Evolutionary conservation across 2,329 filamentous ascomycete genomes (phyloP).

Genomic region (Dactylellina parvicollis): DNA sequence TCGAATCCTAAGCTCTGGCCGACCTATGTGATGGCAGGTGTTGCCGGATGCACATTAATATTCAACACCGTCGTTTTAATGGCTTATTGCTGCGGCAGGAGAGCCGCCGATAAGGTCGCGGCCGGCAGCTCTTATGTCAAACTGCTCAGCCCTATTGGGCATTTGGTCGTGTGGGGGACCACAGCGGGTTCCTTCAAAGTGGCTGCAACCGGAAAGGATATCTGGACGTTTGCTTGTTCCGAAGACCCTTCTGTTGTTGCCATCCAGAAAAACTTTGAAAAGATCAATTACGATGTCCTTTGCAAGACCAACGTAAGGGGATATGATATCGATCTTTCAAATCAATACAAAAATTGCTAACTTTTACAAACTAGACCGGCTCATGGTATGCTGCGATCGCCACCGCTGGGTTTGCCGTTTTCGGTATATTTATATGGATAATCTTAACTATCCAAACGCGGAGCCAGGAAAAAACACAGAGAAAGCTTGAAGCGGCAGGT

Average conservation of each 20-base stretch:
- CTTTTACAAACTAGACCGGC: slow-evolving; percentile 16
- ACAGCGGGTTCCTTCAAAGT: slow-evolving; percentile 28
- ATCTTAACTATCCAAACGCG: slow-evolving; percentile 21
- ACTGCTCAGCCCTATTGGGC: slow-evolving; percentile 42
- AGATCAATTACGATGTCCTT: slow-evolving; percentile 39
- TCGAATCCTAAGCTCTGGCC: slow-evolving; percentile 52
- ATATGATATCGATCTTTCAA: background rate
- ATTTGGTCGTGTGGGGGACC: slow-evolving; percentile 43
- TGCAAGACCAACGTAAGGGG: slow-evolving; percentile 39
- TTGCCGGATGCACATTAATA: slow-evolving; percentile 18
- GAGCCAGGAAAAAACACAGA: slow-evolving; percentile 27
- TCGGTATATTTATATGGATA: slow-evolving; percentile 43
- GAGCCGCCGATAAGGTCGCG: slow-evolving; percentile 41
- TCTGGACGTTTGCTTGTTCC: slow-evolving; percentile 49
- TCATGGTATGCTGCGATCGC: slow-evolving; percentile 35
- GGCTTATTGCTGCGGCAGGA: slow-evolving; percentile 44
- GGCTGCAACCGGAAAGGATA: slow-evolving; percentile 32
- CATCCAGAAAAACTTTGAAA: slow-evolving; percentile 37
- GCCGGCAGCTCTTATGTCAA: slow-evolving; percentile 25
- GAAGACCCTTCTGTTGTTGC: slow-evolving; percentile 31
- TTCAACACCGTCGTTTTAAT: slow-evolving; percentile 29
- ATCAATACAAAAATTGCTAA: background rate
- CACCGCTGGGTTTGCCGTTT: slow-evolving; percentile 33
- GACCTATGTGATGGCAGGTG: slow-evolving; percentile 38
- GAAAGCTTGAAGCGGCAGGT: slow-evolving; percentile 24